phyloP scores from a whole-genome alignment of 768 basidiomycete species.

The Mycena leptocephala region DNA sequence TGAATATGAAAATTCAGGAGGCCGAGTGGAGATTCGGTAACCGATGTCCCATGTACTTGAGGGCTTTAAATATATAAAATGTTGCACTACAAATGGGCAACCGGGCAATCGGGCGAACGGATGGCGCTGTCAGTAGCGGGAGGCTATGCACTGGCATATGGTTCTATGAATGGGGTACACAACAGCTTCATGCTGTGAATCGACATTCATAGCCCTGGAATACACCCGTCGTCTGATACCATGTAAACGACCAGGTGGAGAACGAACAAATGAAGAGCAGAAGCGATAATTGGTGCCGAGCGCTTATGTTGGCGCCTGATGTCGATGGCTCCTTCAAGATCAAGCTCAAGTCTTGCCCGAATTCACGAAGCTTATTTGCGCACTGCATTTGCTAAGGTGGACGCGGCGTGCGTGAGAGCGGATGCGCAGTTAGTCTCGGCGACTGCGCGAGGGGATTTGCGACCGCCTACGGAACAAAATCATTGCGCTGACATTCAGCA shows the following conservation, averaged over 20 bases:
- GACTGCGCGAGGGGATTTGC: not conserved
- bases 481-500: not conserved
- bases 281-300: not conserved
- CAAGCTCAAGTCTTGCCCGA: not conserved
- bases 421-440: not conserved
- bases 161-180: not conserved
- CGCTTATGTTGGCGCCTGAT: not conserved
- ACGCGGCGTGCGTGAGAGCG: conserved; percentile 10
- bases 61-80: not conserved
- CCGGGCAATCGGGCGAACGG: not conserved
- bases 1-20: not conserved
- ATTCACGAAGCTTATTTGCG: not conserved
- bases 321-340: too few species aligned
- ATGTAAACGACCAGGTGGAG: not conserved
- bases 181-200: not conserved
- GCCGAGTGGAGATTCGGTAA: not conserved
- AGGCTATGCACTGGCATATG: not conserved
- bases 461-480: not conserved
- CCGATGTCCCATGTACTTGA: not conserved
- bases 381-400: not conserved
- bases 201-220: not conserved
- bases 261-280: not conserved
- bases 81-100: not conserved
- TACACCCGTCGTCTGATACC: not conserved
- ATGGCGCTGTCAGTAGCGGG: not conserved